Evolutionary conservation across 2,329 filamentous ascomycete genomes (phyloP).

Genomic region (Penicillium rolfsii): DNA sequence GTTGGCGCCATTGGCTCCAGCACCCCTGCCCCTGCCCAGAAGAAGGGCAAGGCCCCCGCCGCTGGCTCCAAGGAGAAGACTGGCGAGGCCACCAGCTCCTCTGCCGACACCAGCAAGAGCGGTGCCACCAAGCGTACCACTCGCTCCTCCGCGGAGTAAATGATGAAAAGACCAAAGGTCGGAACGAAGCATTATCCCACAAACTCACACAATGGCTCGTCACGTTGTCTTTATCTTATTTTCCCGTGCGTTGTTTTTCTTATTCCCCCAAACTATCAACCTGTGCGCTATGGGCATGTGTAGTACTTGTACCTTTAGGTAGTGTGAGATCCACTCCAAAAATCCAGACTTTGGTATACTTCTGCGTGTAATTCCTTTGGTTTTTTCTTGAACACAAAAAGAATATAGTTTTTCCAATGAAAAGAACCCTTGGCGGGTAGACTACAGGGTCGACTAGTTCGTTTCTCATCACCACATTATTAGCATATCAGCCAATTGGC

Average conservation of each 20-base stretch:
- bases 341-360: constrained; percentile 17
- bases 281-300: constrained; percentile 18
- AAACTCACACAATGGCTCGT: constrained; percentile 19
- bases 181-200: constrained; percentile 18
- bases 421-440: neutral
- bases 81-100: constrained; percentile 63
- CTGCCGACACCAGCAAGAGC: constrained; percentile 74
- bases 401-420: neutral
- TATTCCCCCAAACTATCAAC: constrained; percentile 13
- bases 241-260: constrained; percentile 18
- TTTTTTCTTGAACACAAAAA: no score
- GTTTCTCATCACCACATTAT: neutral
- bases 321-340: constrained; percentile 17
- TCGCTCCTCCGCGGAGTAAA: constrained; percentile 46
- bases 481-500: neutral
- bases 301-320: constrained; percentile 19
- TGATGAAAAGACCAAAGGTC: constrained; percentile 11
- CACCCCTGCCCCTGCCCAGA: constrained; percentile 64
- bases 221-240: neutral
- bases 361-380: neutral
- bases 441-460: neutral
- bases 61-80: constrained; percentile 64
- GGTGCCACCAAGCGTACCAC: constrained; percentile 66
- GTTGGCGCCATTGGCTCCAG: constrained; percentile 67
- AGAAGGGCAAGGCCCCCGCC: constrained; percentile 76